Conservation (phyloP, 148 eudicot genomes). For the Vaccinium darrowii region DNA sequence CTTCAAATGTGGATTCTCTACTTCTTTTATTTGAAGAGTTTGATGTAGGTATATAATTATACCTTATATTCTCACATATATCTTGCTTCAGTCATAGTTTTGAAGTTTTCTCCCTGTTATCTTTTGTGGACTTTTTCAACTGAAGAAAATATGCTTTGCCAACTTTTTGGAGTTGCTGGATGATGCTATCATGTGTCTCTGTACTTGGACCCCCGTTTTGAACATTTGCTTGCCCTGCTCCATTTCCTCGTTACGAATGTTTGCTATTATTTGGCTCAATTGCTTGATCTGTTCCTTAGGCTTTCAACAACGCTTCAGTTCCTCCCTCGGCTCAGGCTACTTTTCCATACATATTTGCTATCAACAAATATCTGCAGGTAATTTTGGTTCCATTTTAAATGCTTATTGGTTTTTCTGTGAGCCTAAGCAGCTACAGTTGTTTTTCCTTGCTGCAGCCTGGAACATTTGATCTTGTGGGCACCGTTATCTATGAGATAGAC, state of each 20-base stretch:
- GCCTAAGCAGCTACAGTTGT: not conserved
- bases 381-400: not conserved
- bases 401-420: not conserved
- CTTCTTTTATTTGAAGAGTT: not conserved
- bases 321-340: constrained; percentile 90
- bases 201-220: not conserved
- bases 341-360: constrained; percentile 74
- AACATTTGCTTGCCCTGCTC: not conserved
- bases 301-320: constrained; percentile 75
- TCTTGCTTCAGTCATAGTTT: not conserved
- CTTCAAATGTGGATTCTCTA: not conserved
- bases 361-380: constrained; percentile 91
- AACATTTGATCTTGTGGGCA: constrained; percentile 82
- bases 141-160: not conserved
- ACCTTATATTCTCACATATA: not conserved
- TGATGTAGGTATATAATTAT: not conserved
- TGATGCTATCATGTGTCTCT: not conserved
- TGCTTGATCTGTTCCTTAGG: constrained; percentile 32
- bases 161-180: not conserved
- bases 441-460: constrained; percentile 59
- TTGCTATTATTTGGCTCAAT: not conserved
- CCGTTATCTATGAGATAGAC: constrained; percentile 81
- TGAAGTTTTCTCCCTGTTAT: constrained; percentile 1
- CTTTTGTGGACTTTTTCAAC: not conserved
- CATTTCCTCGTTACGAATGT: not conserved